A percentile compares a stretch with the other conserved stretches of the same genome.
Evolutionary conservation across 129 eudicot genomes (phyloP).

Genomic region (Calendula officinalis): DNA sequence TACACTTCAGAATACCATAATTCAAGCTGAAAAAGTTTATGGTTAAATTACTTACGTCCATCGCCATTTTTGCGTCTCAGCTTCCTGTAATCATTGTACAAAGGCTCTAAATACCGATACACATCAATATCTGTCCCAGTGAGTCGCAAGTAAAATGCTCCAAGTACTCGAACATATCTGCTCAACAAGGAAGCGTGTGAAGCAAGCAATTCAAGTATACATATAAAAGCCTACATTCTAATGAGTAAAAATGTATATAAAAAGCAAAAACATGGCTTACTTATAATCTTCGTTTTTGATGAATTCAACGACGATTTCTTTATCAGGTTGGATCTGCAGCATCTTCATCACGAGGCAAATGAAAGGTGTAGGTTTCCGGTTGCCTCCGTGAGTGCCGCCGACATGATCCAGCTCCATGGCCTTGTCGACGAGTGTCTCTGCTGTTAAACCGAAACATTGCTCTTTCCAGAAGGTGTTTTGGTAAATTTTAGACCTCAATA

Average conservation of each 20-base stretch:
- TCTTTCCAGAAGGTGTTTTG: constrained; percentile 89
- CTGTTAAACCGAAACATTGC: constrained; percentile 98
- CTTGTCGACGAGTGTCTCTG: constrained; percentile 95
- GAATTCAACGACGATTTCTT: constrained; percentile 94
- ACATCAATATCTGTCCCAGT: constrained; percentile 93
- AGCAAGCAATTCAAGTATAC: constrained; percentile 1
- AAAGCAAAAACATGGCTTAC: constrained; percentile 27
- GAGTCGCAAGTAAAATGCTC: constrained; percentile 88
- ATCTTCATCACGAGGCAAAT: constrained; percentile 92
- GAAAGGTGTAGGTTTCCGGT: constrained; percentile 85
- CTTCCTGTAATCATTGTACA: constrained; percentile 92
- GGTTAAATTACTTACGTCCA: constrained; percentile 53
- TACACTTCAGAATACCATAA: neutral
- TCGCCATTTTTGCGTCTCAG: constrained; percentile 61
- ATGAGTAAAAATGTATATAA: neutral
- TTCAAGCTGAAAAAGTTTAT: constrained; percentile 5
- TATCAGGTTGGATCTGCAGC: constrained; percentile 99
- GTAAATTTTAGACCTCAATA: constrained; percentile 79
- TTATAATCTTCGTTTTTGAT: constrained; percentile 91
- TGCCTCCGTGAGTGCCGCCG: constrained; percentile 90
- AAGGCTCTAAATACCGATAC: constrained; percentile 83
- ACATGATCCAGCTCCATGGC: constrained; percentile 96
- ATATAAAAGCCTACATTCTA: neutral
- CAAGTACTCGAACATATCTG: constrained; percentile 86
- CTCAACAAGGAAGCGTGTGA: neutral